phyloP scores from a whole-genome alignment of 352 stramenopile genomes.

The Phytophthora chlamydospora region DNA sequence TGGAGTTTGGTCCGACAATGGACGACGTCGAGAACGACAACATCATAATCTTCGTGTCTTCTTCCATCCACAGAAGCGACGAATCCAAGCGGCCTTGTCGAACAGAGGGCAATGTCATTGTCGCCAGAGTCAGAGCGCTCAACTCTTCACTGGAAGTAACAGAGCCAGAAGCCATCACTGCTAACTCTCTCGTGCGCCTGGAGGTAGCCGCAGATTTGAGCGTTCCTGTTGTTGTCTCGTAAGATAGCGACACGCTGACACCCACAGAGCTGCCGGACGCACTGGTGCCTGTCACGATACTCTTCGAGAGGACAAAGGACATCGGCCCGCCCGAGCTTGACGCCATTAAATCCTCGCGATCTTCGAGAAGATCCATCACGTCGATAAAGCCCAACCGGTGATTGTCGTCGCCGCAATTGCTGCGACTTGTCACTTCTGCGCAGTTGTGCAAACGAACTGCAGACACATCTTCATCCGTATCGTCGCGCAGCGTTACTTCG shows the following conservation, averaged over 20 bases:
- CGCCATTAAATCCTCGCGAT: constrained; percentile 55
- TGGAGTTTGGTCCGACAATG: constrained; percentile 64
- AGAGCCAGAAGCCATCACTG: constrained; percentile 37
- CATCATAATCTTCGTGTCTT: constrained; percentile 64
- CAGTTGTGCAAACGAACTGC: constrained; percentile 53
- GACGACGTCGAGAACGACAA: constrained; percentile 83
- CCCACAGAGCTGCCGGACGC: constrained; percentile 37
- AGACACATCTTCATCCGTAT: constrained; percentile 22
- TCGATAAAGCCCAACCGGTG: constrained; percentile 68
- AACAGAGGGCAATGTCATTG: constrained; percentile 59
- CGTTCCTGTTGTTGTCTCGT: constrained; percentile 50
- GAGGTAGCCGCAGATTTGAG: constrained; percentile 45
- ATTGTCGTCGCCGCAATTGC: constrained; percentile 49
- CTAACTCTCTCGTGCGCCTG: constrained; percentile 51
- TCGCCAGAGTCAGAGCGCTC: constrained; percentile 59
- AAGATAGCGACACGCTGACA: constrained; percentile 61
- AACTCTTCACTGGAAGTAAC: constrained; percentile 38
- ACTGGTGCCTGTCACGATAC: constrained; percentile 61
- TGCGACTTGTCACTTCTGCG: constrained; percentile 46
- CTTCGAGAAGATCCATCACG: constrained; percentile 66
- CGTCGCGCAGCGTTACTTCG: constrained; percentile 49
- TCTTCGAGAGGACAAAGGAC: constrained; percentile 60
- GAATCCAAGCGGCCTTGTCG: constrained; percentile 58
- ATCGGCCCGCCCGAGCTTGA: constrained; percentile 55
- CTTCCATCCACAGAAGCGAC: constrained; percentile 79